Evolutionary conservation across 257 asterid species (phyloP).

Genomic region (Solanum raphanifolium): DNA sequence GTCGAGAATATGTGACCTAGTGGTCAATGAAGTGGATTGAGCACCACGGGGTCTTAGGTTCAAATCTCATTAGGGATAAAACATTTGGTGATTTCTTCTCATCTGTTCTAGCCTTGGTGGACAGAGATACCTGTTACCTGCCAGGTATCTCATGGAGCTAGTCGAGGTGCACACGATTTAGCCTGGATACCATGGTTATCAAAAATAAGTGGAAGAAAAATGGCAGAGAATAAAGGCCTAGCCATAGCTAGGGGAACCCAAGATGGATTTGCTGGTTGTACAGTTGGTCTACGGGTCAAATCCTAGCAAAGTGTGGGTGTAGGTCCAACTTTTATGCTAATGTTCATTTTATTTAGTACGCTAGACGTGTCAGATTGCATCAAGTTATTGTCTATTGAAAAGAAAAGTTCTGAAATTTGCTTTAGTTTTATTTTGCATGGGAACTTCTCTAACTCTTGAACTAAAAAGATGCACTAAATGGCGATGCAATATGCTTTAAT

Average conservation of each 20-base stretch:
- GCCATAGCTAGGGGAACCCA: background rate
- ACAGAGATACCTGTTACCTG: background rate
- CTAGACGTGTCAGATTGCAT: background rate
- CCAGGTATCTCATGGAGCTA: background rate
- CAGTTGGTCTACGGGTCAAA: background rate
- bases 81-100: background rate
- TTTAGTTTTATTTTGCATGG: background rate
- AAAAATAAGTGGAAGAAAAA: background rate
- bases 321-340: background rate
- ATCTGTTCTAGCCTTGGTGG: background rate
- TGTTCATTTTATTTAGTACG: background rate
- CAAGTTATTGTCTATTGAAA: background rate
- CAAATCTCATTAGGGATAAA: background rate
- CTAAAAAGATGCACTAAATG: background rate
- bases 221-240: background rate
- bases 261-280: background rate
- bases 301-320: background rate
- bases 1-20: background rate
- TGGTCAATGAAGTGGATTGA: background rate
- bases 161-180: background rate
- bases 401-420: background rate
- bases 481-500: background rate
- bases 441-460: background rate
- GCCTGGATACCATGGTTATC: background rate
- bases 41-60: background rate